These are phyloP conservation scores for Alternaria gansuensis DNA, from an alignment of 2,329 filamentous ascomycete genomes.

Conservation along the genomic window DNA sequence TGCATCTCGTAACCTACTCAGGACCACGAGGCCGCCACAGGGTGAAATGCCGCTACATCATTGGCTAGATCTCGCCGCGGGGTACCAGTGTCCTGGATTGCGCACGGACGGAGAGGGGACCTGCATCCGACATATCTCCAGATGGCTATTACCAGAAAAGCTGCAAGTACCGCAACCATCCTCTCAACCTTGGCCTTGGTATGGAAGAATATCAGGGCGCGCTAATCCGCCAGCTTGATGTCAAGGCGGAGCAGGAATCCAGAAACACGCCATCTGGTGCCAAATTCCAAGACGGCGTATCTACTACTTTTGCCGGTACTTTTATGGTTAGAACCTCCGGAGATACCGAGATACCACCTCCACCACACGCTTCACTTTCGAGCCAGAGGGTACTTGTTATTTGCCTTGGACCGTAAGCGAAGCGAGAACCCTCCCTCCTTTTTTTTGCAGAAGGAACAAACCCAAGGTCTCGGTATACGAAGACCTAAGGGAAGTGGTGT, in stretches of 20 bases:
- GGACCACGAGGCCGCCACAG: conserved; percentile 31
- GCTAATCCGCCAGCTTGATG: neutral
- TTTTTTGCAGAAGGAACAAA: neutral
- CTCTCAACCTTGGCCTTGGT: conserved; percentile 1
- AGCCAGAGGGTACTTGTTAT: neutral
- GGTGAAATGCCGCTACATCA: conserved; percentile 15
- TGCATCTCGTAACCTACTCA: conserved; percentile 25
- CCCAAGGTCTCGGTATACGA: neutral
- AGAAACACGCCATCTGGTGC: conserved; percentile 9
- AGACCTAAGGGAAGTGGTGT: neutral
- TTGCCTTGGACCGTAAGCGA: conserved; percentile 12
- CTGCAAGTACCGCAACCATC: neutral
- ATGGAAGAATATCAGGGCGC: conserved; percentile 16
- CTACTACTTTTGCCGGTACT: conserved; percentile 19
- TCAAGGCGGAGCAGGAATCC: conserved; percentile 12
- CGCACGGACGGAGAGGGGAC: conserved; percentile 29
- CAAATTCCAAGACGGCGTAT: conserved; percentile 16
- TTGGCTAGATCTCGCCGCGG: conserved; percentile 18
- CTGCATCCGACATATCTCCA: conserved; percentile 29
- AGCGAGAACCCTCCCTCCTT: neutral
- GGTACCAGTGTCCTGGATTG: conserved; percentile 21
- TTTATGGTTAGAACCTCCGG: conserved; percentile 22
- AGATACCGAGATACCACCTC: conserved; percentile 20
- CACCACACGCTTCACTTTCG: conserved; percentile 13
- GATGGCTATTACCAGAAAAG: conserved; percentile 9